Percentiles rank a stretch among this genome's conserved stretches.
phyloP scores from a whole-genome alignment of 2,329 filamentous ascomycete species.

The Truncatella angustata region DNA sequence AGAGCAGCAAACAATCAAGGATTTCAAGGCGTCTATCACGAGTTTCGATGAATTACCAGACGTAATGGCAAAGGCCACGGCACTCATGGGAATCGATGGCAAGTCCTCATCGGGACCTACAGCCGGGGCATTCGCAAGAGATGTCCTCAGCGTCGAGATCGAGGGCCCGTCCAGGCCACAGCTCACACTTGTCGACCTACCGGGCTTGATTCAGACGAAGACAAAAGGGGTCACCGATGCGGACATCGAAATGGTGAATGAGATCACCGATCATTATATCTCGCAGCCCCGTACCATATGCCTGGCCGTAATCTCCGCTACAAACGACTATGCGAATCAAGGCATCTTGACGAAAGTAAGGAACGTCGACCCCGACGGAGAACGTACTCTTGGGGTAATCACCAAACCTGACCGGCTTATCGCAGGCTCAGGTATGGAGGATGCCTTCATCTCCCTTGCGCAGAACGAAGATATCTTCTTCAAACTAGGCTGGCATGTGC shows the following conservation, averaged over 20 bases:
- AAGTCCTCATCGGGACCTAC: neutral
- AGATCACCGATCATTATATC: constrained; percentile 36
- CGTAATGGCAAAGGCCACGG: neutral
- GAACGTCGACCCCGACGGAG: neutral
- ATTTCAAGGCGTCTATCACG: neutral
- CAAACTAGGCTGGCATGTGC: constrained; percentile 47
- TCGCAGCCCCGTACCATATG: constrained; percentile 20
- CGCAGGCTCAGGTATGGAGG: constrained; percentile 24
- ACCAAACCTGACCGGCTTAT: neutral
- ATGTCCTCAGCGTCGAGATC: constrained; percentile 15
- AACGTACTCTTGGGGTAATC: neutral
- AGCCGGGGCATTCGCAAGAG: neutral
- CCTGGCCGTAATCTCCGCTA: constrained; percentile 11
- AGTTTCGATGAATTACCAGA: neutral
- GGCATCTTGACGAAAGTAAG: neutral
- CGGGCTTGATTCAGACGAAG: constrained; percentile 26
- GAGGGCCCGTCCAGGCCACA: constrained; percentile 10
- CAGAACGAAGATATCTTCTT: constrained; percentile 38
- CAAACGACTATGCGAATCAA: neutral
- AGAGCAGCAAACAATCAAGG: neutral
- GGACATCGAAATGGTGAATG: constrained; percentile 22
- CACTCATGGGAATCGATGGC: neutral
- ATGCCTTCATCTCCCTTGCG: constrained; percentile 32
- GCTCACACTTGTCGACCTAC: constrained; percentile 29
- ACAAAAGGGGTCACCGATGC: constrained; percentile 21